Conservation (phyloP, 768 basidiomycete genomes). For the Amanita jacksonii region DNA sequence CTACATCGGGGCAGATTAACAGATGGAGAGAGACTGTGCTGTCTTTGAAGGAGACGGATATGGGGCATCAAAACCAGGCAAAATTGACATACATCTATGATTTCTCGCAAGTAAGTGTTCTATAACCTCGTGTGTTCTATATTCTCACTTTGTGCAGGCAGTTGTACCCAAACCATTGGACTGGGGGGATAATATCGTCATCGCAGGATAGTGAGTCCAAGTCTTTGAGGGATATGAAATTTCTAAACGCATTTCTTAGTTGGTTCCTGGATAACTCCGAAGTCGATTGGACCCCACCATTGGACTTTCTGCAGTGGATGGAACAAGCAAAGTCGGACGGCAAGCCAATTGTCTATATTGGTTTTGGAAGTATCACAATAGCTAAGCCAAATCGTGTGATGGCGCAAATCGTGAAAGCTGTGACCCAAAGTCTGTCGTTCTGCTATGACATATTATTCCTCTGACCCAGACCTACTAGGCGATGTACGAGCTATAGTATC, state of each 20-base stretch:
- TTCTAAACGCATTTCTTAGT: conserved; percentile 19
- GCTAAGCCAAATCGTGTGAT: conserved; percentile 48
- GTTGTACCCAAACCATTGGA: conserved; percentile 52
- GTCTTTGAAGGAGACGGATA: conserved; percentile 41
- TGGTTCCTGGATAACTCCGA: conserved; percentile 65
- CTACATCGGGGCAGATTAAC: conserved; percentile 58
- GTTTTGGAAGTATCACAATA: conserved; percentile 63
- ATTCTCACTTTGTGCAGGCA: conserved; percentile 12
- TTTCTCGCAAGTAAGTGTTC: conserved; percentile 39
- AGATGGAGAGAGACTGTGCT: conserved; percentile 49
- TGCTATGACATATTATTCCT: neutral
- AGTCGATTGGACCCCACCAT: conserved; percentile 43
- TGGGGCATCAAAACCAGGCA: conserved; percentile 49
- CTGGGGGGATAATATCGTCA: conserved; percentile 46
- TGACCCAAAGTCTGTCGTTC: conserved; percentile 39
- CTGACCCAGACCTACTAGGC: conserved; percentile 23
- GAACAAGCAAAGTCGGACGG: conserved; percentile 40
- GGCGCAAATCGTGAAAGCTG: conserved; percentile 46
- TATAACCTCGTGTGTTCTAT: neutral
- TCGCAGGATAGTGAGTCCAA: conserved; percentile 47
- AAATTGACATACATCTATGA: conserved; percentile 60
- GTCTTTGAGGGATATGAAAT: neutral
- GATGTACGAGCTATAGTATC: conserved; percentile 59
- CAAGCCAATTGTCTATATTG: conserved; percentile 61
- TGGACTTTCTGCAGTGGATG: conserved; percentile 43